Conservation (phyloP, 805 yeast species). For the Saturnispora halmiae region DNA sequence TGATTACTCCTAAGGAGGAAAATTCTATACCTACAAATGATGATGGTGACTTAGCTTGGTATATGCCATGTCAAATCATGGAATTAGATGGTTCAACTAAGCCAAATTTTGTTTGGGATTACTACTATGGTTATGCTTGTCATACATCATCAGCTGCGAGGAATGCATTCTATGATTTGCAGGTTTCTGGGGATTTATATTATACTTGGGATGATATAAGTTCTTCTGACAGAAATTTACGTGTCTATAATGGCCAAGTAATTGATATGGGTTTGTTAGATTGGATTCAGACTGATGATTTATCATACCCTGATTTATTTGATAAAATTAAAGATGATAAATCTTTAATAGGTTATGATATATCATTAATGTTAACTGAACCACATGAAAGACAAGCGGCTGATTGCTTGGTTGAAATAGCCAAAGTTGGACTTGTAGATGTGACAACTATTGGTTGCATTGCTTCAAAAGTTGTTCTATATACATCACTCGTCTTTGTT, state of each 20-base stretch:
- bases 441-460: slow-evolving; percentile 89
- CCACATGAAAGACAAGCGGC: slow-evolving; percentile 64
- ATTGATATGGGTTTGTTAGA: slow-evolving; percentile 68
- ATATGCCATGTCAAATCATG: slow-evolving; percentile 81
- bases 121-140: slow-evolving; percentile 84
- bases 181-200: slow-evolving; percentile 63
- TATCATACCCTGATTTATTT: slow-evolving; percentile 66
- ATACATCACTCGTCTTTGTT: slow-evolving; percentile 75
- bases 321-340: slow-evolving; percentile 49
- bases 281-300: slow-evolving; percentile 64
- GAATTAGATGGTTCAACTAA: slow-evolving; percentile 61
- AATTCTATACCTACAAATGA: slow-evolving; percentile 61
- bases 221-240: slow-evolving; percentile 61
- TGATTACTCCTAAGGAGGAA: slow-evolving; percentile 61
- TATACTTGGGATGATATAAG: slow-evolving; percentile 85
- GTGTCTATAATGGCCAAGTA: slow-evolving; percentile 85
- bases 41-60: slow-evolving; percentile 70
- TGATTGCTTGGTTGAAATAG: slow-evolving; percentile 73
- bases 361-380: slow-evolving; percentile 62
- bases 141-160: slow-evolving; percentile 72
- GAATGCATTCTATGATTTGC: slow-evolving; percentile 49
- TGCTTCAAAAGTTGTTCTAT: slow-evolving; percentile 77
- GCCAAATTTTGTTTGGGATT: slow-evolving; percentile 53
- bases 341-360: slow-evolving; percentile 65
- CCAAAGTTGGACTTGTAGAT: slow-evolving; percentile 84